Evolutionary conservation across 2,329 filamentous ascomycete species (phyloP).

Genomic region (Talaromyces piceae): DNA sequence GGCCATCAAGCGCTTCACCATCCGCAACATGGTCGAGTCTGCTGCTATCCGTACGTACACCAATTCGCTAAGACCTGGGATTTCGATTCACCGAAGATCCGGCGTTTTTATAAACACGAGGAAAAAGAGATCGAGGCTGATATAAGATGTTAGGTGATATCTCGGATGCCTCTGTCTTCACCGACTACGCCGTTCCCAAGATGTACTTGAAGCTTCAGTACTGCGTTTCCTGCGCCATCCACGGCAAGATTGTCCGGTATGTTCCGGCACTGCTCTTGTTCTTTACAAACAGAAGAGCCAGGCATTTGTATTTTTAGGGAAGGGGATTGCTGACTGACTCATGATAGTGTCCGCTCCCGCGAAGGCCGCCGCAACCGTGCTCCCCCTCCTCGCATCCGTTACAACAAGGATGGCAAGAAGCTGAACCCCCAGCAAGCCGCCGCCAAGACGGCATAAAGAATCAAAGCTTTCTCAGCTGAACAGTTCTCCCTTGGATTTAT

Average conservation of each 20-base stretch:
- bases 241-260: constrained; percentile 99
- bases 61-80: constrained; percentile 1
- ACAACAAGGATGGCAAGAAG: constrained; percentile 99
- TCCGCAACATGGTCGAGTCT: constrained; percentile 99
- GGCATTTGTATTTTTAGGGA: neutral
- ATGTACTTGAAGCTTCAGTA: constrained; percentile 99
- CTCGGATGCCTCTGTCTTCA: constrained; percentile 97
- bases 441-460: constrained; percentile 51
- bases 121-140: constrained; percentile 9
- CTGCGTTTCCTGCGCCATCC: constrained; percentile 99
- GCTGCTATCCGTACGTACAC: constrained; percentile 90
- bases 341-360: constrained; percentile 81
- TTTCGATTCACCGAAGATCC: neutral
- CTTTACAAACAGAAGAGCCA: neutral
- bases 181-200: constrained; percentile 99
- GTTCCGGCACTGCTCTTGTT: constrained; percentile 28
- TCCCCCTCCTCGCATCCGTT: constrained; percentile 91
- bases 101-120: neutral
- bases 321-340: constrained; percentile 13
- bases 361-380: constrained; percentile 98
- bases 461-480: constrained; percentile 4
- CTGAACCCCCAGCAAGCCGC: constrained; percentile 75
- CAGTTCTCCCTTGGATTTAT: constrained; percentile 3
- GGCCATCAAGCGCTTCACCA: constrained; percentile 99
- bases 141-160: constrained; percentile 73